These are phyloP conservation scores for Fagus sylvatica DNA, from an alignment of 306 rosid genomes.

Conservation along the genomic window DNA sequence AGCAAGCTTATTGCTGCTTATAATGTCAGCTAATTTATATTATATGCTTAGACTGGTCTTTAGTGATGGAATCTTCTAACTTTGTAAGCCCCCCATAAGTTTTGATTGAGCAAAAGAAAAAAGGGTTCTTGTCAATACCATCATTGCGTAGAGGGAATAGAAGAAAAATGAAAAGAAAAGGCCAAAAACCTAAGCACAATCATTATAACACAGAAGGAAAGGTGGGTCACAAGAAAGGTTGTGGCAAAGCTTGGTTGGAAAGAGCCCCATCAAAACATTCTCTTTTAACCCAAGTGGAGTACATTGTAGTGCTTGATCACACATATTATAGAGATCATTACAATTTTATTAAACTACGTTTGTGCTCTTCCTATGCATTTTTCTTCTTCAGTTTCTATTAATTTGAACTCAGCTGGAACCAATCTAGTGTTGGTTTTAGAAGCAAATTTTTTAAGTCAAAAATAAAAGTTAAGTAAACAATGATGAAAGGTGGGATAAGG, in stretches of 20 bases:
- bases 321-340: slow-evolving; percentile 14
- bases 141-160: slow-evolving; percentile 43
- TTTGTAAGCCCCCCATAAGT: slow-evolving; percentile 36
- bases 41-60: slow-evolving; percentile 65
- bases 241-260: slow-evolving; percentile 44
- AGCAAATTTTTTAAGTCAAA: background rate
- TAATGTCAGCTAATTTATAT: slow-evolving; percentile 62
- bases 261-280: slow-evolving; percentile 31
- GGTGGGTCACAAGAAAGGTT: slow-evolving; percentile 43
- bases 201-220: slow-evolving; percentile 50
- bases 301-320: slow-evolving; percentile 36
- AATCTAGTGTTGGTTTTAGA: background rate
- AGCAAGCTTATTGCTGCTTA: slow-evolving; percentile 62
- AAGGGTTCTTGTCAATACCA: slow-evolving; percentile 40
- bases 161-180: background rate
- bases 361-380: background rate
- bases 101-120: slow-evolving; percentile 38
- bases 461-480: background rate
- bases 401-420: background rate
- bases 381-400: background rate
- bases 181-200: slow-evolving; percentile 24
- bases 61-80: slow-evolving; percentile 69
- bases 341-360: background rate
- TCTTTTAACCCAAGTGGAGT: slow-evolving; percentile 33
- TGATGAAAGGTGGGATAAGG: background rate